These are phyloP conservation scores for Trichoderma sp. DNA, from an alignment of 2,329 filamentous ascomycete genomes.

Conservation along the genomic window DNA sequence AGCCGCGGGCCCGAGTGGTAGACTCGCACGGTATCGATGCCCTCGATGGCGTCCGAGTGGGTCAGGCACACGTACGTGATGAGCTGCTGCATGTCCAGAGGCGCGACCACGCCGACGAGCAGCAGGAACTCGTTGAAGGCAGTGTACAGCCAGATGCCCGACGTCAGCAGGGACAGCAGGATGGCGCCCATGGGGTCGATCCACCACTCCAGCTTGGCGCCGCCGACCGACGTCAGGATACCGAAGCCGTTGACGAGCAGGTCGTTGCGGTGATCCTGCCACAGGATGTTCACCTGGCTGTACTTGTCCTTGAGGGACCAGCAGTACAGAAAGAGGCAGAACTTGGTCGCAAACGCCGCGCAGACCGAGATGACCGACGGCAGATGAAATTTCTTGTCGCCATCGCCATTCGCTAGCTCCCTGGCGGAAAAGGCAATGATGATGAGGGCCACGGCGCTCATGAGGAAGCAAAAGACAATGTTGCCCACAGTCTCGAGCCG, in stretches of 20 bases:
- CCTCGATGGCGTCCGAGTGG: constrained; percentile 76
- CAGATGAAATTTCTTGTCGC: constrained; percentile 70
- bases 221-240: constrained; percentile 88
- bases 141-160: constrained; percentile 78
- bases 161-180: constrained; percentile 76
- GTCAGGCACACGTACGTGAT: constrained; percentile 93
- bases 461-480: constrained; percentile 93
- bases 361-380: constrained; percentile 83
- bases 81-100: constrained; percentile 83
- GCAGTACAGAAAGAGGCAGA: constrained; percentile 85
- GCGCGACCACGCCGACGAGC: constrained; percentile 84
- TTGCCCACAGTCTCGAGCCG: constrained; percentile 95
- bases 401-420: constrained; percentile 62
- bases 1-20: constrained; percentile 88
- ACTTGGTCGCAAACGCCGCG: constrained; percentile 82
- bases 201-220: constrained; percentile 89
- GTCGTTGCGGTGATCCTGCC: constrained; percentile 97
- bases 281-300: constrained; percentile 86
- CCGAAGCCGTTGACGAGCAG: constrained; percentile 94
- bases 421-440: constrained; percentile 85
- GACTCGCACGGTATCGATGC: constrained; percentile 92
- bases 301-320: constrained; percentile 89
- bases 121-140: constrained; percentile 88
- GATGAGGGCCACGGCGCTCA: constrained; percentile 89
- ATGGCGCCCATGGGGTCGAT: constrained; percentile 92